Base-by-base conservation (phyloP, 2,329 filamentous ascomycete genomes). In the Penicillium sp. region DNA sequence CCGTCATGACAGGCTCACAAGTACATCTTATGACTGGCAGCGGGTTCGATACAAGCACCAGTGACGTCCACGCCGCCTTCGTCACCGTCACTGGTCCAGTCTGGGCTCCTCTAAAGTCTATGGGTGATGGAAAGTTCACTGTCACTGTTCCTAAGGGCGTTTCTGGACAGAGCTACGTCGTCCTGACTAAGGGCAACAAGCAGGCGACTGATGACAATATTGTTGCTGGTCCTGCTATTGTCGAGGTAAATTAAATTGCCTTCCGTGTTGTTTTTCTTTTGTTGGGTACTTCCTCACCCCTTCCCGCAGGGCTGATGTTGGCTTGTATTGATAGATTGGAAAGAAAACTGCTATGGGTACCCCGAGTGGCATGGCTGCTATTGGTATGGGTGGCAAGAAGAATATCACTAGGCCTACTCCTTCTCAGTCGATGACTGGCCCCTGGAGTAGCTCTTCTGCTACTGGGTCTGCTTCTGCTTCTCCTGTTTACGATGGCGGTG, bases 151-250 rank as follows among this genome's bases (percentile, higher is more conserved):
- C 67, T 35, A 55, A 51, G 14, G 62, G 57, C 1, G 50, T 69
- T 33, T 43, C 61, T 4, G 69, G 69, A 28, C 68, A 71, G 56
- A 67, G 63, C 49, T 71, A 69, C 33, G 59, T 65, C 37, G 65
- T 72, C 44, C 50, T 72, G 17, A 71, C 69, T 6, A 61, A 54
- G 44, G 54, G 61, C 36, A 50, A 65, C 59, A 43, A 53, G 10
- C 25, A 59, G 51, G 63, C 56, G 16, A 60, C 67, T 5, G 63
- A 66, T 52, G 68, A 70, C 37, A 70, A 62, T 40, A 64, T 72
- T 41, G 46, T 71, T 50, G 68, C 69, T 33, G 69, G 69, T 2
- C 70, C 69, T 17, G 69, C 68, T 42, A 68, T 72, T 19, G 56
- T 72, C 38, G 69, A 72, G 60, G 67, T 72, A 62, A 58, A 48